Base-by-base conservation (phyloP, 768 basidiomycete species). In the Panus rudis region DNA sequence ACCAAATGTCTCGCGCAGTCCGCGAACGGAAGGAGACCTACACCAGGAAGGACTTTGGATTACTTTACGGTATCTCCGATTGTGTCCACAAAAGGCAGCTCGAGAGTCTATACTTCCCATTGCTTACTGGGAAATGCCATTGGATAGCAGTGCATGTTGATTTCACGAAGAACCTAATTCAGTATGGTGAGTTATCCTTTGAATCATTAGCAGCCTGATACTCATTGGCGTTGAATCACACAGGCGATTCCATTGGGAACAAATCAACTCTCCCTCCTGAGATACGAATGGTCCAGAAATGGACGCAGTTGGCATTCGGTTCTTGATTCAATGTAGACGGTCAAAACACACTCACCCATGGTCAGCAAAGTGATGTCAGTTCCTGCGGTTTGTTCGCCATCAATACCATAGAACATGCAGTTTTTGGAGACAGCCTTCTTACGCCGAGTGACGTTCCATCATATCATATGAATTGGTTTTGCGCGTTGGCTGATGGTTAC, bases 351-450 rank as follows among this genome's bases (percentile, higher is more conserved):
- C 28, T 45, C 8, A 21, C 6, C 22, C 37, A 39, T 24, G 37
- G 43, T 8, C n/a, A 27, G 7, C 43, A 44, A 33, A 4, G 5
- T 10, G 37, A 39, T 25, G 21, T 16, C 16, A 6, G 28, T 17
- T 45, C 43, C 21, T 45, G 43, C 43, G 37, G 43, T n/a, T 21
- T 45, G n/a, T 39, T 26, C 19, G 26, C 43, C 10, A 5, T 39
- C 13, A 39, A 45, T 28, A 45, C 22, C 17, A 31, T 45, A 4
- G 4, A 4, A 3, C 43, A 45, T 21, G 37, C 43, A 19, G 21
- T 45, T 7, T 30, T 41, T 25, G 25, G 13, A 3, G 38, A 21
- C 37, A 10, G 4, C 11, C 37, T 45, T 12, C 23, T 35, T 13
- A 33, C 6, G 4, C 4, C 14, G 42, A 37, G 21, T 16, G 16